phyloP scores from a whole-genome alignment of 1,284 basidiomycete genomes.

The Trichosporon sp. region DNA sequence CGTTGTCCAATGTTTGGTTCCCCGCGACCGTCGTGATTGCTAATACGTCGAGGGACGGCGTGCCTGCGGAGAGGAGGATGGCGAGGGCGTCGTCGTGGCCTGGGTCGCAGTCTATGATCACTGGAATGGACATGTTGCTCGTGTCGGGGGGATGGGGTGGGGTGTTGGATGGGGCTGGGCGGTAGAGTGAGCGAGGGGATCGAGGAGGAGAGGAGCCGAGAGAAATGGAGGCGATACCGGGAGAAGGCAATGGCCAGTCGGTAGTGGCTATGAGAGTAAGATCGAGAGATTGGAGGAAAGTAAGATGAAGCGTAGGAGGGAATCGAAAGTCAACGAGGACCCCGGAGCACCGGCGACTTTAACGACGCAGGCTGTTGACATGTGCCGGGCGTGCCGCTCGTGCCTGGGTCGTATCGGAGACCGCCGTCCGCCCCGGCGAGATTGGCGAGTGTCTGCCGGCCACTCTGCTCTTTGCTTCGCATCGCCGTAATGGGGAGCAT shows the following conservation, averaged over 20 bases:
- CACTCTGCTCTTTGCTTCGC: too few species aligned
- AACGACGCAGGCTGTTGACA: neutral
- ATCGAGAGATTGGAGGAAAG: neutral
- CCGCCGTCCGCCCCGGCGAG: neutral
- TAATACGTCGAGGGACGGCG: slow-evolving; percentile 19
- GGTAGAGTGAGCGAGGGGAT: too few species aligned
- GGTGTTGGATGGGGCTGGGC: too few species aligned
- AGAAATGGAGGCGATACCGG: too few species aligned
- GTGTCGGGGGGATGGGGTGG: too few species aligned
- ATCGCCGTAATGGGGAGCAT: too few species aligned
- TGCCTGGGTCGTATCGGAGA: neutral
- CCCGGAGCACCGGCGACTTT: neutral
- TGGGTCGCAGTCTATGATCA: slow-evolving; percentile 26
- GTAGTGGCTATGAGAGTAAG: too few species aligned
- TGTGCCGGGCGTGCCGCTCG: too few species aligned
- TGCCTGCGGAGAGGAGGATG: slow-evolving; percentile 18
- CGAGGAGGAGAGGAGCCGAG: neutral
- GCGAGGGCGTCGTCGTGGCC: slow-evolving; percentile 26
- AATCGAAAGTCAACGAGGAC: too few species aligned
- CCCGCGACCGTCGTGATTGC: slow-evolving; percentile 23
- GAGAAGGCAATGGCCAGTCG: too few species aligned
- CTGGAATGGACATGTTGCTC: neutral
- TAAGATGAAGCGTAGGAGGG: neutral
- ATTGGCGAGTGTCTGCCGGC: too few species aligned
- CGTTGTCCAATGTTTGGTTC: slow-evolving; percentile 19